Evolutionary conservation across 2,329 filamentous ascomycete species (phyloP), one percentile per base, ranked within the genome.

Genomic region (Penicillium concentricum): DNA sequence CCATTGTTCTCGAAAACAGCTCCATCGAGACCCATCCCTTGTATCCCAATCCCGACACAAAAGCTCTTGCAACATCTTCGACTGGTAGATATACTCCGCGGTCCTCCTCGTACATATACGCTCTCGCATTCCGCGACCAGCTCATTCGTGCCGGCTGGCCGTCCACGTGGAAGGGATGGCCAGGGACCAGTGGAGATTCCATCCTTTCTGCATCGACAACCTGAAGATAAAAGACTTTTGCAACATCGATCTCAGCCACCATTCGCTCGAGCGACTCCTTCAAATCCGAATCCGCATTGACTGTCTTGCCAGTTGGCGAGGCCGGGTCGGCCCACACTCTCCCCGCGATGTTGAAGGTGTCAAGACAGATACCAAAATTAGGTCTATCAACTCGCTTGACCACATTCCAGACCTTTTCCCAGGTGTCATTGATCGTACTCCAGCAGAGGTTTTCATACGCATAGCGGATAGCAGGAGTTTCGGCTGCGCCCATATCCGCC

Each of bases 321-420:
- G 83, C 72, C 0, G 89, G 89, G 65, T 92, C 69, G 0, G 86
- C 89, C 64, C 84, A 92, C 57, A 90, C 82, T 10, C 85, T 76
- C 0, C 84, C 89, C 1, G 87, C 83, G 58, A 92, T 88, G 71
- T 92, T 90, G 76, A 90, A 92, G 0, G 86, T 90, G 73, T 92
- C 89, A 28, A 92, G 79, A 67, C 87, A 91, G 34, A 91, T 77
- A 10, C 89, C 89, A 65, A 92, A 90, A 73, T 92, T 92, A 10
- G 81, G 73, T 15, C 87, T 74, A 69, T 89, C 79, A 41, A 91
- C 87, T 6, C 76, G 76, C 61, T 79, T 74, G 0, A 92, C 84
- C 3, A 91, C 76, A 9, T 87, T 83, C 87, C 88, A 92, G 63
- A 82, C 85, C 12, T 78, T 74, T 69, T 92, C 88, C 90, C 90